A percentile compares a stretch with the other conserved stretches of the same genome.
Conservation (phyloP, 2,329 filamentous ascomycete species). For the Colletotrichum nymphaeae region DNA sequence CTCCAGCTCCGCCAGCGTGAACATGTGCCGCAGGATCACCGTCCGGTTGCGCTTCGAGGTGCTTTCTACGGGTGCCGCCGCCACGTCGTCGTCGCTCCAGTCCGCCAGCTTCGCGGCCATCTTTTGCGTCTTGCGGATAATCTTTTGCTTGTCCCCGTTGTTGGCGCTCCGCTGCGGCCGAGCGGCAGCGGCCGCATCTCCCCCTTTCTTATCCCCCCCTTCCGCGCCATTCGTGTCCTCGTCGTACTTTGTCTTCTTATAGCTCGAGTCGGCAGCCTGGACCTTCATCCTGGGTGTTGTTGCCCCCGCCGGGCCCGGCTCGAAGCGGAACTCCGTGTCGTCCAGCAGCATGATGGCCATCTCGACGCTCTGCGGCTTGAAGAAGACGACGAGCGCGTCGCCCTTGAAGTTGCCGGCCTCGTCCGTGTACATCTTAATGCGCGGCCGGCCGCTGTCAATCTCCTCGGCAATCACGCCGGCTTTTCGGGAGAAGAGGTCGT, state of each 20-base stretch:
- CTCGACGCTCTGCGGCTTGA: slow-evolving; percentile 92
- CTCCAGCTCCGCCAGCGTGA: slow-evolving; percentile 85
- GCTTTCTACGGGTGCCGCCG: slow-evolving; percentile 56
- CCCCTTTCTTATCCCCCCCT: slow-evolving; percentile 35
- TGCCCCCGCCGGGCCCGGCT: slow-evolving; percentile 57
- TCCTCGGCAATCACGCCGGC: slow-evolving; percentile 94
- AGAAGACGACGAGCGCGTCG: slow-evolving; percentile 92
- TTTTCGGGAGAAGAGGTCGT: slow-evolving; percentile 83
- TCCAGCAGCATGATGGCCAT: slow-evolving; percentile 86
- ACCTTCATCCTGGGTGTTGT: slow-evolving; percentile 80
- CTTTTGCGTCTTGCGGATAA: slow-evolving; percentile 91
- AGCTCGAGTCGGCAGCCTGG: slow-evolving; percentile 86
- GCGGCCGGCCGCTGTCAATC: slow-evolving; percentile 86
- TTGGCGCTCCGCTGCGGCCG: slow-evolving; percentile 46
- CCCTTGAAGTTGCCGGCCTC: slow-evolving; percentile 89
- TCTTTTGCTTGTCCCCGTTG: slow-evolving; percentile 84
- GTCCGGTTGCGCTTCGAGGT: slow-evolving; percentile 76
- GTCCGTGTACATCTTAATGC: slow-evolving; percentile 93
- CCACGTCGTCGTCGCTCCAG: slow-evolving; percentile 91
- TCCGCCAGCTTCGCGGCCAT: slow-evolving; percentile 92
- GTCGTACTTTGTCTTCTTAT: slow-evolving; percentile 86
- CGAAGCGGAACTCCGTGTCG: slow-evolving; percentile 82
- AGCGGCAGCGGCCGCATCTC: slow-evolving; percentile 49
- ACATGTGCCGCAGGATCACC: slow-evolving; percentile 93
- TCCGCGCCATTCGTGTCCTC: slow-evolving; percentile 42